Conservation (phyloP, 2,329 filamentous ascomycete species). For the Hypocreales sp. region DNA sequence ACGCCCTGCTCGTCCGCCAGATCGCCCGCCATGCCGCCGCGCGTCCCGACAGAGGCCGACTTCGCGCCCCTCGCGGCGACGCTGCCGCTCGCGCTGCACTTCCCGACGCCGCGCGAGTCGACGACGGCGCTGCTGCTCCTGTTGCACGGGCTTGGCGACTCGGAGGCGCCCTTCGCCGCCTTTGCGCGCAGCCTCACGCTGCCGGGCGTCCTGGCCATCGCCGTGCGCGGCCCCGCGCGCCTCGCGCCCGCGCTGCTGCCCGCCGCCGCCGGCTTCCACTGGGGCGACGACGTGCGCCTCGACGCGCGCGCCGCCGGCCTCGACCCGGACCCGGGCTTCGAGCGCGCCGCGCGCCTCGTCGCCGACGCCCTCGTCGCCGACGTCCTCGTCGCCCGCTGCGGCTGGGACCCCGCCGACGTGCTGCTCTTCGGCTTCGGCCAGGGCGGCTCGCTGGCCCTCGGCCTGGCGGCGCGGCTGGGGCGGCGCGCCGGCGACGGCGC, state of each 20-base stretch:
- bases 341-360: constrained; percentile 28
- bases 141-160: constrained; percentile 75
- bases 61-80: constrained; percentile 26
- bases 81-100: constrained; percentile 29
- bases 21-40: constrained; percentile 33
- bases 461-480: constrained; percentile 34
- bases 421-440: constrained; percentile 53
- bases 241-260: constrained; percentile 53
- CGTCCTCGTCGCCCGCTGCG: constrained; percentile 36
- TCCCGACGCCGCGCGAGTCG: constrained; percentile 38
- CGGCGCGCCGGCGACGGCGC: constrained; percentile 19
- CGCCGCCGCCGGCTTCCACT: constrained; percentile 29
- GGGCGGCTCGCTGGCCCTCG: constrained; percentile 47
- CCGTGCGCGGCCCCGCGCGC: constrained; percentile 53
- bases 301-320: constrained; percentile 33
- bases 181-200: constrained; percentile 56
- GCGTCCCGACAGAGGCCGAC: constrained; percentile 34
- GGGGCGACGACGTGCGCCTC: constrained; percentile 50
- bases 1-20: too few relatives aligned
- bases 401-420: constrained; percentile 44
- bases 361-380: constrained; percentile 33
- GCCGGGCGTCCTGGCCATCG: constrained; percentile 62
- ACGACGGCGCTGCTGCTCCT: constrained; percentile 65
- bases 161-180: constrained; percentile 47
- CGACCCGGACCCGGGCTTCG: constrained; percentile 47